Base-by-base conservation (phyloP, 495 filamentous ascomycete species). In the Bathelium albidoporum region DNA sequence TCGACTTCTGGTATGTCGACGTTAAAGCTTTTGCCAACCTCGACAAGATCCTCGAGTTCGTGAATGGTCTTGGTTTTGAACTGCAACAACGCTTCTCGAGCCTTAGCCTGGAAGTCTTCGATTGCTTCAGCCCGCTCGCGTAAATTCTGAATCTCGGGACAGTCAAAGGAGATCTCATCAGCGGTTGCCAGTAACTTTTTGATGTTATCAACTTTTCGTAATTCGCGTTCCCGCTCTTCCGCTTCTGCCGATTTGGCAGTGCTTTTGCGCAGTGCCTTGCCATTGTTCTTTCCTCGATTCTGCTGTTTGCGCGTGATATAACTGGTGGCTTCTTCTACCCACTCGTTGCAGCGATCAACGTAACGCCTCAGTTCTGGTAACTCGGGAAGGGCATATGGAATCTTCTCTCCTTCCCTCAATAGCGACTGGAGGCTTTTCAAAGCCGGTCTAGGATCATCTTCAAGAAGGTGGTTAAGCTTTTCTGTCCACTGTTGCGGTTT, bases 231-330 rank as follows among this genome's bases (percentile, higher is more conserved):
- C 64, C 88, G 85, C 73, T 97, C 94, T 76, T 96, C 92, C 72
- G 88, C 80, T 74, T 97, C 93, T 55, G 87, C 81, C 58, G 78
- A 83, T 67, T 89, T 90, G 32, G 87, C 85, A 64, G 85, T 84
- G 45, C 76, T 73, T 71, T 82, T 87, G 67, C 89, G 89, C 89
- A 90, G 95, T 34, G 83, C 87, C 72, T 93, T 95, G 49, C 49
- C 49, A 70, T 97, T 92, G 74, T 89, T 97, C 77, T 99, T 99
- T 64, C 94, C 90, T 69, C 94, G 88, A 73, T 95, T 96, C 76
- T 97, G 93, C 77, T 97, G 94, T 78, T 99, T 99, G 59, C 94
- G 88, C 65, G 92, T 91, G 68, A 93, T 96, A 80, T 94, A 99
- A 73, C 91, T 95, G 66, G 88, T 91, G 63, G 94, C 94, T 76